Base-by-base conservation (phyloP, 257 asterid species). In the Parsonsia alboflavescens region DNA sequence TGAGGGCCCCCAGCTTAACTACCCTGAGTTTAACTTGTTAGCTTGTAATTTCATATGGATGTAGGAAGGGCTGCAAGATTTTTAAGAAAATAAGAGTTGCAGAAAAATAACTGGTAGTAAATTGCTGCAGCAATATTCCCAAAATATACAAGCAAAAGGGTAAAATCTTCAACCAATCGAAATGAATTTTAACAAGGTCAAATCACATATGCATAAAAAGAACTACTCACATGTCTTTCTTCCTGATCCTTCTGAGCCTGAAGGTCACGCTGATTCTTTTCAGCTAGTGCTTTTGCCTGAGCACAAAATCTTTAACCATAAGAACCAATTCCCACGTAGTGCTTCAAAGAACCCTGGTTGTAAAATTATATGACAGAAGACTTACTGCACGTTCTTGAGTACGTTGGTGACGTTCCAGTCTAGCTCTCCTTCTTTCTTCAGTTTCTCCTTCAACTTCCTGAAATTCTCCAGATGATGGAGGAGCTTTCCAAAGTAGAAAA, bases 221-320 rank as follows among this genome's bases (percentile, higher is more conserved):
- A 49, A 24, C 42, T 46, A 82, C 99, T 93, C 83, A 96, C 99
- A 76, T 91, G 86, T 93, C 99, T 88, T 88, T 96, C 98, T 80
- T 96, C 97, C 82, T 93, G 99, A 6, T 96, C 99, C 92, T 83
- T 86, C 85, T 87, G 97, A 81, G 84, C 96, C 82, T 91, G 94
- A 78, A 91, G 85, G 81, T 96, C 99, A 46, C 99, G 90, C 81
- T 93, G 93, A 85, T 96, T 91, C 88, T 89, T 96, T 78, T 96
- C 99, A 72, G 98, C 97, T 78, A 96, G 84, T 75, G 99, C 99
- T 89, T 89, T 89, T 71, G 97, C 95, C 99, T 96, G 89, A 76
- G 77, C 59, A 76, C 36, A 83, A 30, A 70, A 71, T 66, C 48
- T 17, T 64, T 36, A 36, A 39, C 7, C 70, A 69, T 69, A 45